These are phyloP conservation scores for Plasmodium ovale DNA, from an alignment of 169 alveolate species.

Conservation along the genomic window DNA sequence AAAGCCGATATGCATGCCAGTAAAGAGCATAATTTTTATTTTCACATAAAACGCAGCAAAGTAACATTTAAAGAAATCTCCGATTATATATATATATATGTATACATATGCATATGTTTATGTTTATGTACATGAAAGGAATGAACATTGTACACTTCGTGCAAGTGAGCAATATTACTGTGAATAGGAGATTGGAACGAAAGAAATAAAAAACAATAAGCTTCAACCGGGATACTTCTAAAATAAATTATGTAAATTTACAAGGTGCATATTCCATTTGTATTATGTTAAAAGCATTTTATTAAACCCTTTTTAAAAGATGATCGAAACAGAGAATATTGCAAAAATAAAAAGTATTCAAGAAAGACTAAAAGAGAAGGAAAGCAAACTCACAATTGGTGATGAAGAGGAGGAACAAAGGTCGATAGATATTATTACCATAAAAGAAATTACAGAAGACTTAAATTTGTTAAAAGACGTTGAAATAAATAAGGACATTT, in stretches of 20 bases:
- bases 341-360: slow-evolving; percentile 42
- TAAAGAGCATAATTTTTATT: background rate
- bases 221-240: too few species aligned
- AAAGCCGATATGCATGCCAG: background rate
- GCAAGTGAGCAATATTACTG: too few species aligned
- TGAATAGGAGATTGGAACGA: too few species aligned
- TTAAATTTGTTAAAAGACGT: slow-evolving; percentile 79
- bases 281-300: background rate
- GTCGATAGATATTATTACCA: slow-evolving; percentile 10
- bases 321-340: slow-evolving; percentile 35
- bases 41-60: background rate
- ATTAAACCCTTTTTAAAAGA: slow-evolving; percentile 1
- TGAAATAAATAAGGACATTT: slow-evolving; percentile 81
- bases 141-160: too few species aligned
- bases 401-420: slow-evolving; percentile 13
- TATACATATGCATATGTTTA: too few species aligned
- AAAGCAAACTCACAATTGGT: background rate
- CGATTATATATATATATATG: too few species aligned
- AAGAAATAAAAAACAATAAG: background rate
- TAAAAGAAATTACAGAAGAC: slow-evolving; percentile 45
- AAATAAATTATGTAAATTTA: background rate
- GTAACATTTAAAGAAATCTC: background rate
- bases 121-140: too few species aligned
- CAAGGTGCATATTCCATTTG: background rate
- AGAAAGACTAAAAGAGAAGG: slow-evolving; percentile 60